Evolutionary conservation across 2,329 filamentous ascomycete genomes (phyloP).

Genomic region (Epichloe coenophiala): DNA sequence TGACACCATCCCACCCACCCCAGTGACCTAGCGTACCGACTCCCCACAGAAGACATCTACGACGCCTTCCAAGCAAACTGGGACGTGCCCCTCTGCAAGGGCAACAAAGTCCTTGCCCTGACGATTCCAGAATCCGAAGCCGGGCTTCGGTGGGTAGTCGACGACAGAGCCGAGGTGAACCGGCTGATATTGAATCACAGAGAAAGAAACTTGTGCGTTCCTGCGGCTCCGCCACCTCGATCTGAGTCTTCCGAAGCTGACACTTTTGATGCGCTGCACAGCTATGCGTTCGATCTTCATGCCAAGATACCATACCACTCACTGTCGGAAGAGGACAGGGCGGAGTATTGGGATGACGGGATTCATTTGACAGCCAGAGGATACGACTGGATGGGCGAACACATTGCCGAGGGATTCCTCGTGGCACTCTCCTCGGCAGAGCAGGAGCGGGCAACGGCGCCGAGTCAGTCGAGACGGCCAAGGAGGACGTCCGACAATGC

Average conservation of each 20-base stretch:
- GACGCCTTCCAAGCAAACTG: constrained; percentile 35
- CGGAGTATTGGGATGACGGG: constrained; percentile 46
- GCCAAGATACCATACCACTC: constrained; percentile 38
- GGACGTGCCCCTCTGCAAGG: constrained; percentile 34
- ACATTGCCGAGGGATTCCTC: constrained; percentile 39
- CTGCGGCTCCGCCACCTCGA: too few species aligned
- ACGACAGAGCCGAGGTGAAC: constrained; percentile 35
- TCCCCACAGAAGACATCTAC: constrained; percentile 29
- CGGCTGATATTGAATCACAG: constrained; percentile 34
- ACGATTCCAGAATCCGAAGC: constrained; percentile 43
- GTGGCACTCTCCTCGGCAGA: not conserved
- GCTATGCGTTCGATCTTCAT: constrained; percentile 43
- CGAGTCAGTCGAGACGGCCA: constrained; percentile 4
- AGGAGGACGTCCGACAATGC: constrained; percentile 23
- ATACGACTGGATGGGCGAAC: constrained; percentile 48
- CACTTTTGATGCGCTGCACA: constrained; percentile 12
- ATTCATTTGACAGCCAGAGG: constrained; percentile 44
- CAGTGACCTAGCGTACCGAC: constrained; percentile 36
- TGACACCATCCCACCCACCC: not conserved
- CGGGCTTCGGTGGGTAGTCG: constrained; percentile 15
- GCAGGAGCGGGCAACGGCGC: not conserved
- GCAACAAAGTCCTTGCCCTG: constrained; percentile 45
- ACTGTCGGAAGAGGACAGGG: constrained; percentile 31
- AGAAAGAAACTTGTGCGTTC: constrained; percentile 37
- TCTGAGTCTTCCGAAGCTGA: too few species aligned